Base-by-base conservation (phyloP, 345 rosid genomes). In the Gossypium arboreum region DNA sequence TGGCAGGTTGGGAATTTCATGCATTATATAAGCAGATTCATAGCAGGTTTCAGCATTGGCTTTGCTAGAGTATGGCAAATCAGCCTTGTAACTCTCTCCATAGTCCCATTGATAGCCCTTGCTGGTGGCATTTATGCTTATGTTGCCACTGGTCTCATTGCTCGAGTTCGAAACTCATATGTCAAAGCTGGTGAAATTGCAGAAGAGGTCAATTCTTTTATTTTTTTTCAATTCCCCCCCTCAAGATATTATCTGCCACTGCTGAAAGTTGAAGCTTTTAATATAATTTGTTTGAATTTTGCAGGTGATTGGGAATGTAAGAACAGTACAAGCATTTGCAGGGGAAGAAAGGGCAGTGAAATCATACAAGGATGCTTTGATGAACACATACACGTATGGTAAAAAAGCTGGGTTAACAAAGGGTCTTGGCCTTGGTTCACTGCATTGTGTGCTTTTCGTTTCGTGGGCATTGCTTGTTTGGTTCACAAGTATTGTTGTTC, bases 381-480 rank as follows among this genome's bases (percentile, higher is more conserved):
- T 78, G 63, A 88, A 86, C 2, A 93, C 99, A 3, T 90, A 90
- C 69, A 76, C 76, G 57, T 93, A 92, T 72, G 99, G 99, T 71
- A 88, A 77, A 66, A 90, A 85, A 79, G 97, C 97, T 1, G 99
- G 99, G 3, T 82, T 95, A 77, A 91, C 97, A 3, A 95, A 93
- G 82, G 99, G 99, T 34, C 80, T 95, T 39, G 98, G 99, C 48
- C 87, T 95, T 2, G 99, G 98, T 61, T 88, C 97, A 3, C 0
- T 94, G 82, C 97, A 95, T 66, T 88, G 89, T 65, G 90, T 87
- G 41, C 90, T 95, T 64, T 95, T 95, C 76, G 84, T 93, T 9
- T 95, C 99, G 4, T 95, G 99, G 99, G 82, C 99, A 3, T 81
- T 95, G 82, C 98, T 93, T 29, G 96, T 95, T 71, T 95, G 99